A percentile compares a stretch with the other conserved stretches of the same genome.
Evolutionary conservation across 495 filamentous ascomycete species (phyloP).

Genomic region (Penicillium silybi): DNA sequence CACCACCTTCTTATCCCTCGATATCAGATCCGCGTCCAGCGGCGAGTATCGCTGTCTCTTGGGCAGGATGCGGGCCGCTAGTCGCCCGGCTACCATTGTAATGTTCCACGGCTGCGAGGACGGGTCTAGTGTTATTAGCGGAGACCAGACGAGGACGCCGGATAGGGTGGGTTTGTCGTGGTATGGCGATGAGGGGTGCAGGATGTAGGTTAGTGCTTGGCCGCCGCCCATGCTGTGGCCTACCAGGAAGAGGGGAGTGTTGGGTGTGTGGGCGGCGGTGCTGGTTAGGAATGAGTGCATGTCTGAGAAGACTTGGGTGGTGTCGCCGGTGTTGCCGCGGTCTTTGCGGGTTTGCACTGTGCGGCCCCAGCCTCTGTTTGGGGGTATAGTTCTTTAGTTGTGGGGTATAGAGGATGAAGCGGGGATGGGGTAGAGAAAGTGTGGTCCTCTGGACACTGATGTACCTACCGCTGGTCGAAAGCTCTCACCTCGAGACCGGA

Average conservation of each 20-base stretch:
- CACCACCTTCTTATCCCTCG: slow-evolving; percentile 55
- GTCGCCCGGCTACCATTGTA: slow-evolving; percentile 54
- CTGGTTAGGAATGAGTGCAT: slow-evolving; percentile 61
- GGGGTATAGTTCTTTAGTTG: not conserved
- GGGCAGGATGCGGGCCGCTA: slow-evolving; percentile 66
- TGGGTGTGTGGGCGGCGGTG: slow-evolving; percentile 21
- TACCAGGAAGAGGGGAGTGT: slow-evolving; percentile 72
- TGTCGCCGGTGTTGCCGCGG: slow-evolving; percentile 67
- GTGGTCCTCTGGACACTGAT: not conserved
- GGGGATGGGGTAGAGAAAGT: not conserved
- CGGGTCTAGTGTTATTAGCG: slow-evolving; percentile 66
- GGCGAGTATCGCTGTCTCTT: slow-evolving; percentile 45
- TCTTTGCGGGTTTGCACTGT: slow-evolving; percentile 45
- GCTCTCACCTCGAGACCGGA: slow-evolving; percentile 67
- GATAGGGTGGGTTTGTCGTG: slow-evolving; percentile 41
- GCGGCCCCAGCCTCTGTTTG: slow-evolving; percentile 50
- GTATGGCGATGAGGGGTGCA: slow-evolving; percentile 21
- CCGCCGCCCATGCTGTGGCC: slow-evolving; percentile 87
- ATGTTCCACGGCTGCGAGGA: slow-evolving; percentile 54
- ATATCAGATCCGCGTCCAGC: slow-evolving; percentile 55
- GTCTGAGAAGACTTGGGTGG: slow-evolving; percentile 66
- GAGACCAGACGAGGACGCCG: slow-evolving; percentile 64
- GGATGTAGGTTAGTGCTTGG: slow-evolving; percentile 41
- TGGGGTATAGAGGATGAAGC: not conserved
- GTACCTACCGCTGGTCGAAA: slow-evolving; percentile 70